Conservation (phyloP, 257 asterid species). For the Phtheirospermum japonicum region DNA sequence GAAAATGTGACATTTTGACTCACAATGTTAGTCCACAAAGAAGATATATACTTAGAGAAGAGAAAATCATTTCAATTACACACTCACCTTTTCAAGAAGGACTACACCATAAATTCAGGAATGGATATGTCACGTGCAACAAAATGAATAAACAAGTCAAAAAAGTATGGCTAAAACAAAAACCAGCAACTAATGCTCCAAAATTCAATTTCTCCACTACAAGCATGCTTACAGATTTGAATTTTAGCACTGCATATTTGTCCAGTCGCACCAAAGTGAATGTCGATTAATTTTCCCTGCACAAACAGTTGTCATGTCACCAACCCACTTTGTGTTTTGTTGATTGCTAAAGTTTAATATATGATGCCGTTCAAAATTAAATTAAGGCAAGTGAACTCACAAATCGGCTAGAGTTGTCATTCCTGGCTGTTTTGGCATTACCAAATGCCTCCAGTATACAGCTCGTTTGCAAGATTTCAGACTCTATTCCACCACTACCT, state of each 20-base stretch:
- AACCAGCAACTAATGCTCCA: constrained; percentile 16
- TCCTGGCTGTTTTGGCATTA: constrained; percentile 83
- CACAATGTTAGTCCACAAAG: constrained; percentile 33
- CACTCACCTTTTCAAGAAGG: constrained; percentile 88
- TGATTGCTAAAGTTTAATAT: constrained; percentile 10
- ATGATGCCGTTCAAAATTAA: constrained; percentile 6
- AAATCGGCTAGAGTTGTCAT: constrained; percentile 90
- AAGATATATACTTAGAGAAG: constrained; percentile 27
- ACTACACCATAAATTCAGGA: constrained; percentile 46
- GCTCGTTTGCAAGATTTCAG: constrained; percentile 72
- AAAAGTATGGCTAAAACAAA: constrained; percentile 24
- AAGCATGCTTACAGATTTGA: constrained; percentile 72
- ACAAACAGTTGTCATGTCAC: constrained; percentile 27
- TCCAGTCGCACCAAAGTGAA: constrained; percentile 70
- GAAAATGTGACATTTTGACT: constrained; percentile 36
- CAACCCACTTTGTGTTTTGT: constrained; percentile 23
- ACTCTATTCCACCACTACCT: constrained; percentile 60
- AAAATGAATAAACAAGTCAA: constrained; percentile 41
- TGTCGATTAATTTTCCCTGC: constrained; percentile 84
- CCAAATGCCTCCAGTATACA: constrained; percentile 92
- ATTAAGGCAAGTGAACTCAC: constrained; percentile 51
- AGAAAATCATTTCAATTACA: constrained; percentile 20
- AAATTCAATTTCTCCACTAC: constrained; percentile 24
- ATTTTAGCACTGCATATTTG: constrained; percentile 75
- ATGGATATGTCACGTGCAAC: constrained; percentile 36